These are phyloP conservation scores for Pyracantha coccinea DNA, from an alignment of 331 rosid genomes.

Conservation along the genomic window DNA sequence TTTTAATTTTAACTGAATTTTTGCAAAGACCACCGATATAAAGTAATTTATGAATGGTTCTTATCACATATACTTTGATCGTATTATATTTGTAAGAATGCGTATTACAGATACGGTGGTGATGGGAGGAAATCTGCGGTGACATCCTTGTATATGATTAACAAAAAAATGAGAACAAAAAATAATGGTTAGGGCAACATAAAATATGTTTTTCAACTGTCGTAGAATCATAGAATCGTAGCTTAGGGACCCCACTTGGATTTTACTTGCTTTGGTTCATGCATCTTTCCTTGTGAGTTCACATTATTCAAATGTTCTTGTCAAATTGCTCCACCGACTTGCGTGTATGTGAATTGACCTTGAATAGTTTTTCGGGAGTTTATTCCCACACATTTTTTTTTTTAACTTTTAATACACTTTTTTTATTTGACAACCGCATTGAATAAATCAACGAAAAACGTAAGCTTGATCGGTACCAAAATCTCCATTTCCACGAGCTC, in stretches of 20 bases:
- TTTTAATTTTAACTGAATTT: no score
- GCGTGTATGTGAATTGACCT: background rate
- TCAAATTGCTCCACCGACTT: background rate
- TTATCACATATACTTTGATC: background rate
- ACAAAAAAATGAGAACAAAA: background rate
- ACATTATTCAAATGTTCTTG: background rate
- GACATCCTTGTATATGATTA: background rate
- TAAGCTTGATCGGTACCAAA: no score
- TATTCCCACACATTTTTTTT: no score
- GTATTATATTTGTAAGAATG: background rate
- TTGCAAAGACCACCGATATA: no score
- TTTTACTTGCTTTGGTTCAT: slow-evolving; percentile 27
- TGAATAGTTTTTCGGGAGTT: background rate
- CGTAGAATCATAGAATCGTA: background rate
- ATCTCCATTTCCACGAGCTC: no score
- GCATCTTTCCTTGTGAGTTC: slow-evolving; percentile 7
- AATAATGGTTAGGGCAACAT: background rate
- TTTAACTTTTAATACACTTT: no score
- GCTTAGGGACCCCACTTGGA: slow-evolving; percentile 31
- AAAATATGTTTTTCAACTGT: background rate
- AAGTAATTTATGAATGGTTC: no score
- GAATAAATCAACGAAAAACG: no score
- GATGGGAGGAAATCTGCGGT: background rate
- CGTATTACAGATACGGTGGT: background rate
- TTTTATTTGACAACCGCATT: no score